These are phyloP conservation scores for Stylonectria norvegica DNA, from an alignment of 2,329 filamentous ascomycete genomes.

Conservation along the genomic window DNA sequence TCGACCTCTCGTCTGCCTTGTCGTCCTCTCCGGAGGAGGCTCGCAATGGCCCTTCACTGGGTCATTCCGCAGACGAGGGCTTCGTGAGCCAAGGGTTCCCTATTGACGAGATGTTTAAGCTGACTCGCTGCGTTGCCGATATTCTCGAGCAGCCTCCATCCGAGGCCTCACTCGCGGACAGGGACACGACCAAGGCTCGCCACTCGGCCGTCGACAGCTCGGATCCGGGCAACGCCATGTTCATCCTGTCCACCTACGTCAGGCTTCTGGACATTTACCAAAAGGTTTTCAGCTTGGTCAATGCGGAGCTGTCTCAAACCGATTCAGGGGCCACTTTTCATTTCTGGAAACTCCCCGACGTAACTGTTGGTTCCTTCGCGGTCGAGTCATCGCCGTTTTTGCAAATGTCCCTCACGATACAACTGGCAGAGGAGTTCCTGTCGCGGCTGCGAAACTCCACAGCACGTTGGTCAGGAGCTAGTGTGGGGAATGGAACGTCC, in stretches of 20 bases:
- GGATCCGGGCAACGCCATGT: conserved; percentile 37
- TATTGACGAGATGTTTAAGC: conserved; percentile 40
- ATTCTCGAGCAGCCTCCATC: conserved; percentile 29
- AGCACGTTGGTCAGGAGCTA: conserved; percentile 24
- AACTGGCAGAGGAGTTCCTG: conserved; percentile 41
- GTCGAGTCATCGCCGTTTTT: conserved; percentile 39
- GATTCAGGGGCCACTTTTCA: conserved; percentile 28
- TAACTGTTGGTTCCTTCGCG: conserved; percentile 39
- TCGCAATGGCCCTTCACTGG: conserved; percentile 16
- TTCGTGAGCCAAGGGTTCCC: conserved; percentile 33
- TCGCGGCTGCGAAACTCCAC: conserved; percentile 34
- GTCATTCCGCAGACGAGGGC: conserved; percentile 20
- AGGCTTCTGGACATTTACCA: conserved; percentile 41
- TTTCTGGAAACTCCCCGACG: conserved; percentile 40
- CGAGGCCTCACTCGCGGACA: conserved; percentile 5
- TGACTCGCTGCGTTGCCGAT: conserved; percentile 37
- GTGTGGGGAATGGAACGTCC: conserved; percentile 20
- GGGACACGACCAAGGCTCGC: conserved; percentile 3
- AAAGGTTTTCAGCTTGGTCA: conserved; percentile 36
- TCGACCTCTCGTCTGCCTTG: conserved; percentile 35
- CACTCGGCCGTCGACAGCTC: conserved; percentile 24
- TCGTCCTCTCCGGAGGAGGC: conserved; percentile 26
- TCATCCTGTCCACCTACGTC: conserved; percentile 39
- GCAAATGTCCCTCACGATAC: conserved; percentile 41
- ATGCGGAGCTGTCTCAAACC: conserved; percentile 30